Percentiles rank a stretch among this genome's conserved stretches.
Evolutionary conservation across 139 green algal species (phyloP).

Genomic region (Astrephomene gubernaculifera): DNA sequence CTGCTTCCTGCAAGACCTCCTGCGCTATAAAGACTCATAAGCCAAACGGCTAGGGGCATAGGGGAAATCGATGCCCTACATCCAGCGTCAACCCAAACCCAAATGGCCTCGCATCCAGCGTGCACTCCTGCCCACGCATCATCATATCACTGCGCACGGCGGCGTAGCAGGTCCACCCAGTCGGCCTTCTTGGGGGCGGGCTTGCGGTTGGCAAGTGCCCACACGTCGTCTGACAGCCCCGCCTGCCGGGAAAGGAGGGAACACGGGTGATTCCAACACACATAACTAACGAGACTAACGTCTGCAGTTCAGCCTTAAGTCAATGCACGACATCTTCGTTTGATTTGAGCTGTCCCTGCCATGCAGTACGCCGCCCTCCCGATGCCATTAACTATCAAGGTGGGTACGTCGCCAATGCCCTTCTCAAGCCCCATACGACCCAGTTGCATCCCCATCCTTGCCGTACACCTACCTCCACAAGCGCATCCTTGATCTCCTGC

Average conservation of each 20-base stretch:
- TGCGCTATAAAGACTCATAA: no score
- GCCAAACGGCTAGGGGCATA: no score
- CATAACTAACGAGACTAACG: background rate
- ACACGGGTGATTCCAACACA: background rate
- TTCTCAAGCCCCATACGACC: background rate
- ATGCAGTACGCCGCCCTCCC: background rate
- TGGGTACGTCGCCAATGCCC: no score
- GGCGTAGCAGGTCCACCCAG: conserved; percentile 48
- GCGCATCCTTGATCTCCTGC: conserved; percentile 56
- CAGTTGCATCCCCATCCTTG: background rate
- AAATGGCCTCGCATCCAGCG: no score
- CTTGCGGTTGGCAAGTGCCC: conserved; percentile 28
- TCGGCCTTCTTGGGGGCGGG: conserved; percentile 52
- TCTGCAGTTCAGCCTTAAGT: background rate
- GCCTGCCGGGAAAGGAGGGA: background rate
- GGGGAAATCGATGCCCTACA: no score
- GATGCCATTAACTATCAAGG: no score
- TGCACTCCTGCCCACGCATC: no score
- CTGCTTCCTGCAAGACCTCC: no score
- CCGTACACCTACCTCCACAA: conserved; percentile 24
- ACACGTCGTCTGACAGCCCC: conserved; percentile 45
- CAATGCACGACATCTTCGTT: background rate
- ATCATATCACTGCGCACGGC: no score
- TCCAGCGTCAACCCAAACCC: no score
- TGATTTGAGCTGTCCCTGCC: background rate